phyloP scores from a whole-genome alignment of 176 grass and related monocot genomes.

The Cymbopogon citratus region DNA sequence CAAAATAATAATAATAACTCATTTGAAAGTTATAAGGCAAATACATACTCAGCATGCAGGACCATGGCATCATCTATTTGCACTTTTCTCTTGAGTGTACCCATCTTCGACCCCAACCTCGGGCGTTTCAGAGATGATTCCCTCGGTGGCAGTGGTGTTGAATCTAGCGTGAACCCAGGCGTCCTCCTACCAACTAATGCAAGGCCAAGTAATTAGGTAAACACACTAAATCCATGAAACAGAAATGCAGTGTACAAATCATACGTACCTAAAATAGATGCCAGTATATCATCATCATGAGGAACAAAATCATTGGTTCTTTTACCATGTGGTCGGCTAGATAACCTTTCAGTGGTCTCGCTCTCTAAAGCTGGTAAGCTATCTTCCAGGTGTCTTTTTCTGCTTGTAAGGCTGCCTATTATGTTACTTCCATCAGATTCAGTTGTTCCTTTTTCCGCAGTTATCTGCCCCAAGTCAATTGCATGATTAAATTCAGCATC shows the following conservation, averaged over 20 bases:
- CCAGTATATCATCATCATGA: conserved; percentile 81
- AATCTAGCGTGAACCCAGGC: conserved; percentile 59
- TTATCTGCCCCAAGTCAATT: conserved; percentile 77
- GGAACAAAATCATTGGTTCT: conserved; percentile 51
- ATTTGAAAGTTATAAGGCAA: conserved; percentile 16
- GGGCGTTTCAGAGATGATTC: conserved; percentile 66
- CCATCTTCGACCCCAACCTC: conserved; percentile 46
- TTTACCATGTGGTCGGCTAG: conserved; percentile 52
- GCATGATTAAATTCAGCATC: conserved; percentile 35
- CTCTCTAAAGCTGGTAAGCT: conserved; percentile 55
- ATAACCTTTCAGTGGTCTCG: conserved; percentile 61
- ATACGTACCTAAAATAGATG: conserved; percentile 82
- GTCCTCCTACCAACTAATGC: conserved; percentile 76
- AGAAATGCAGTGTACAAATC: conserved; percentile 18
- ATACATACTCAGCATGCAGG: conserved; percentile 95
- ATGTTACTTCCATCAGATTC: conserved; percentile 94
- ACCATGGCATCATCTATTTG: conserved; percentile 88
- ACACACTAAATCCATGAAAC: conserved; percentile 18
- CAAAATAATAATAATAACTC: conserved; percentile 1
- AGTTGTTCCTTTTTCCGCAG: conserved; percentile 67
- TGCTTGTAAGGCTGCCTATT: conserved; percentile 64
- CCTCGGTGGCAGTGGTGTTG: conserved; percentile 54
- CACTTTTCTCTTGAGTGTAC: conserved; percentile 73
- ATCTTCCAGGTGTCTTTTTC: conserved; percentile 77
- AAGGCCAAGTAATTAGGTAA: conserved; percentile 36